Base-by-base conservation (phyloP, 768 basidiomycete species). In the Calocybe indica region DNA sequence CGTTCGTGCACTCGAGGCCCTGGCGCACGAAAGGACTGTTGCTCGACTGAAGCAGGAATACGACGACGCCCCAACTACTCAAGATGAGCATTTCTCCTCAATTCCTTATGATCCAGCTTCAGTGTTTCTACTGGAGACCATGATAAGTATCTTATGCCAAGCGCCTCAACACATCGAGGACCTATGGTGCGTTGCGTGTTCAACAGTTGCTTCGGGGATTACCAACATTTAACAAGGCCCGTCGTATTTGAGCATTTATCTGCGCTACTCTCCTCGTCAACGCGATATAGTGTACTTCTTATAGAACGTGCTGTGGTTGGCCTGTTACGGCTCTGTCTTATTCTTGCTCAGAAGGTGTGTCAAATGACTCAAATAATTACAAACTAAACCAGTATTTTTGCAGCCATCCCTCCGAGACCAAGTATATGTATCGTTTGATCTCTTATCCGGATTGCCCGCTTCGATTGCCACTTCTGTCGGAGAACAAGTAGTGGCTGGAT, bases 41-140 rank as follows among this genome's bases (percentile, higher is more conserved):
- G 81, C 88, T 10, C 77, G 78, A 53, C 71, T 88, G 43, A 86
- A 80, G 56, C 80, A 83, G 48, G 82, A 83, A 54, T 72, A 74
- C 1, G 85, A 88, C 49, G 88, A 89, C 41, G 61, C 64, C 45
- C 58, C 69, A 28, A 62, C 73, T 1, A 58, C 66, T 2, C 58
- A 71, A 13, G 67, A 68, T 58, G 76, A 76, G 29, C 70, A 62
- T 5, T 58, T 67, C 2, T 76, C 72, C 45, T 76, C 84, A 43
- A 67, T 95, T 7, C 82, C 94, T 7, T 99, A 98, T 57, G 96
- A 99, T 62, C 92, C 96, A 8, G 90, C 92, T 3, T 90, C 93
- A 6, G 85, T 96, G 1, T 95, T 97, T 68, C 80, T 98, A 34
- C 66, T 98, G 51, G 96, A 99, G 65, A 89, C 82, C 43, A 95